These are phyloP conservation scores for Przewalskia tangutica DNA, from an alignment of 257 asterid genomes.

Conservation along the genomic window DNA sequence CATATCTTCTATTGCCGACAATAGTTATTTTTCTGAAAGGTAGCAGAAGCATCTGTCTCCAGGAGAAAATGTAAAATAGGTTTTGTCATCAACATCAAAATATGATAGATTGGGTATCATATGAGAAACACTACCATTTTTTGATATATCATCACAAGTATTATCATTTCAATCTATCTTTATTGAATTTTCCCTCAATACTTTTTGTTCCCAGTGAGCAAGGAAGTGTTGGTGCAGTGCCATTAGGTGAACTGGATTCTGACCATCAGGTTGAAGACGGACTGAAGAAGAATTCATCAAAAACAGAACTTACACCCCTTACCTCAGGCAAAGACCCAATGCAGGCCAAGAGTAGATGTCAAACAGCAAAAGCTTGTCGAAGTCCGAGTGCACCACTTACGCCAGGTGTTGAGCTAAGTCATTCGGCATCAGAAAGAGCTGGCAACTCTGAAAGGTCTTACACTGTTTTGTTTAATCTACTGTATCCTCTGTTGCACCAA, in stretches of 20 bases:
- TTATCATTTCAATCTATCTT: neutral
- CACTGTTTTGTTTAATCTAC: neutral
- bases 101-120: constrained; percentile 4
- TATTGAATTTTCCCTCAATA: neutral
- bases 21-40: neutral
- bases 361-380: constrained; percentile 51
- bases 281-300: constrained; percentile 33
- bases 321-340: constrained; percentile 47
- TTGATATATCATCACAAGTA: neutral
- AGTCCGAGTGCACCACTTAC: constrained; percentile 85
- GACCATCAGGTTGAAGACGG: constrained; percentile 27
- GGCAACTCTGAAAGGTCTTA: constrained; percentile 63
- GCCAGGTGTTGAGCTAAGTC: constrained; percentile 56
- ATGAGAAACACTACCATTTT: neutral
- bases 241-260: constrained; percentile 26
- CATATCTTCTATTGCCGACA: neutral
- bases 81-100: neutral
- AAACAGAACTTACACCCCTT: constrained; percentile 35
- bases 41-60: neutral
- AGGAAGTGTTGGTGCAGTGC: constrained; percentile 27
- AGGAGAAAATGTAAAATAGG: neutral
- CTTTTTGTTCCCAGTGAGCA: constrained; percentile 35
- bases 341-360: constrained; percentile 40
- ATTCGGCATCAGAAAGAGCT: constrained; percentile 56
- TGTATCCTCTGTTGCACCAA: neutral